Evolutionary conservation across 768 basidiomycete species (phyloP), one percentile per base, ranked within the genome.

Genomic region (Russula brevipes): DNA sequence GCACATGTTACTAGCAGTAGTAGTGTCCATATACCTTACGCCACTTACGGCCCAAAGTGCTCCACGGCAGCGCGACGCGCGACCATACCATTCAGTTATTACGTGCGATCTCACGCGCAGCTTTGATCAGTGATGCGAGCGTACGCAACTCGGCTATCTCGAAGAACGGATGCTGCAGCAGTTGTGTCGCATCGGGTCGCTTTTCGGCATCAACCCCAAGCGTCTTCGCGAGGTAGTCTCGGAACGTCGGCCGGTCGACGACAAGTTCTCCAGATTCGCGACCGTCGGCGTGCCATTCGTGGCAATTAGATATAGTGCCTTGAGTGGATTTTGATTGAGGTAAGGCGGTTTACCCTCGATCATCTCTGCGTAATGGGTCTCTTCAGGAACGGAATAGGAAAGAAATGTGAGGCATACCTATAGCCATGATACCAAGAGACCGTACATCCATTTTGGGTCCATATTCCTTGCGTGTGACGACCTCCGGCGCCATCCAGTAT

Each of bases 401-500:
- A 57, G 78, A 14, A 19, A 17, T 16, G 35, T 17, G 30, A 53
- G 7, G 44, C 79, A 73, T 74, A 89, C 93, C 94, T 68, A 97
- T 91, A 50, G 94, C 90, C 85, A 96, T 97, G 79, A 98, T 97
- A 4, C 94, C 94, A 66, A 97, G 76, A 73, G 87, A 90, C 94
- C 95, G 97, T 61, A 98, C 93, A 70, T 97, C 95, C n/a, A 98
- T 95, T 73, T 98, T 98, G 14, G 95, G 91, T 0, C 95, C 95
- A 73, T 97, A 97, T 76, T 97, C 95, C 74, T 97, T 97, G 58
- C 94, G 86, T 31, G 94, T 98, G 66, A 97, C 95, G 53, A 98
- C 95, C 73, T 98, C 95, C 0, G 95, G 95, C 0, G 95, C 95
- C 95, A 98, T 97, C 95, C 95, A 98, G 73, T 98, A 98, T 1